Evolutionary conservation across 2,329 filamentous ascomycete species (phyloP), one percentile per base, ranked within the genome.

Genomic region (Pseudocercospora ulei): DNA sequence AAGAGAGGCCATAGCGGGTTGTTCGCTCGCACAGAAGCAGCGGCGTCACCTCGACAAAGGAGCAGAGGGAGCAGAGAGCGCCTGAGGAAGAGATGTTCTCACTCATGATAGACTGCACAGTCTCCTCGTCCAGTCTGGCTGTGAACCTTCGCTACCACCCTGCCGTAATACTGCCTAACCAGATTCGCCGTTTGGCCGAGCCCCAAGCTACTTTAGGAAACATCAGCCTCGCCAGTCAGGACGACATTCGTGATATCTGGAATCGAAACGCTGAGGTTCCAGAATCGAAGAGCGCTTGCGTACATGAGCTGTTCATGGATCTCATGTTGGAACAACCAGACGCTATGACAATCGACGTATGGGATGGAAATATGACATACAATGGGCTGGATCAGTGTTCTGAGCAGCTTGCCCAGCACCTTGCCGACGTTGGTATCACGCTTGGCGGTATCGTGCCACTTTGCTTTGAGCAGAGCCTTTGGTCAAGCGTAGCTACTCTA

Each of bases 391-490:
- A 45, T 9, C 4, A 9, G 7, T 12, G 38, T 7, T 35, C 42
- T 4, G 26, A 16, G 8, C 20, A 19, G 5, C 24, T 43, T 11
- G 35, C 35, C 5, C 40, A 38, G 8, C 14, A 29, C 8, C 11
- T 43, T 5, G 14, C 13, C 22, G 27, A 25, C 7, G 8, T n/a
- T 12, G 35, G 35, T 5, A 3, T 38, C 7, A 11, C 12, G 4
- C 41, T 43, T 3, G 44, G 45, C 3, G 37, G 36, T 1, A 31
- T 48, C 5, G 45, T 57, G 1, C 49, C 53, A 5, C 17, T 55
- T 7, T 46, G 41, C 30, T 54, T 56, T 30, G 54, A 58, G 38
- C 57, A 58, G 28, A 53, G 51, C 7, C 23, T 38, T 23, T 54
- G 50, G 51, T 44, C 44, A 12, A 44, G 45, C 20, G 51, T 58